A percentile compares a stretch with the other conserved stretches of the same genome.
Evolutionary conservation across 768 basidiomycete genomes (phyloP).

Genomic region (Suillus hirtellus): DNA sequence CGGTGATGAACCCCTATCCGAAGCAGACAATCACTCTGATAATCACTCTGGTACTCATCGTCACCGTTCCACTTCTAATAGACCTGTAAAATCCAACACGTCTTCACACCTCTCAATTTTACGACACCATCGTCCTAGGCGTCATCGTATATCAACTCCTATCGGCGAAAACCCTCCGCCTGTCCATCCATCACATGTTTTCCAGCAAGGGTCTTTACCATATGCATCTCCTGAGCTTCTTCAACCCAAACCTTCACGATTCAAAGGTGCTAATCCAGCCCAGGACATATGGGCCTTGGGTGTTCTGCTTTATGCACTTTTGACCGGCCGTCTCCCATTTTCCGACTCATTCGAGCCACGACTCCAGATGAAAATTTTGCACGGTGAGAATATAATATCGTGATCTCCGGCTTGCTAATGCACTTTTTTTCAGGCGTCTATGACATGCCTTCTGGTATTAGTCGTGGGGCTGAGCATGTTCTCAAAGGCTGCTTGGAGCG

Average conservation of each 20-base stretch:
- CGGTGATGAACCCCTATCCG: slow-evolving; percentile 32
- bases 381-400: slow-evolving; percentile 51
- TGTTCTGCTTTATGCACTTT: slow-evolving; percentile 81
- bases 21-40: slow-evolving; percentile 13
- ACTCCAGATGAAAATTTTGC: slow-evolving; percentile 87
- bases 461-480: slow-evolving; percentile 65
- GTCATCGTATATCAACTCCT: slow-evolving; percentile 51
- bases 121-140: slow-evolving; percentile 43
- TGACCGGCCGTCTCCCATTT: slow-evolving; percentile 87
- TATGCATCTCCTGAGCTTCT: slow-evolving; percentile 91
- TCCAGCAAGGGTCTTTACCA: slow-evolving; percentile 84
- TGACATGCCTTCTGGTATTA: slow-evolving; percentile 54
- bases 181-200: slow-evolving; percentile 38
- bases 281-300: slow-evolving; percentile 98
- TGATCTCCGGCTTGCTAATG: slow-evolving; percentile 14
- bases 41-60: slow-evolving; percentile 19
- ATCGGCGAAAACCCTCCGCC: slow-evolving; percentile 31
- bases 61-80: slow-evolving; percentile 28
- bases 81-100: slow-evolving; percentile 24
- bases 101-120: slow-evolving; percentile 19
- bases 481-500: slow-evolving; percentile 79
- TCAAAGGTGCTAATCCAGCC: slow-evolving; percentile 50
- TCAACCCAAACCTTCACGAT: slow-evolving; percentile 47
- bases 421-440: slow-evolving; percentile 52
- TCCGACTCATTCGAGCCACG: slow-evolving; percentile 88